Evolutionary conservation across 371 early-diverging fungal genomes (phyloP), one percentile per base, ranked within the genome.

Genomic region (Edhazardia aedis): DNA sequence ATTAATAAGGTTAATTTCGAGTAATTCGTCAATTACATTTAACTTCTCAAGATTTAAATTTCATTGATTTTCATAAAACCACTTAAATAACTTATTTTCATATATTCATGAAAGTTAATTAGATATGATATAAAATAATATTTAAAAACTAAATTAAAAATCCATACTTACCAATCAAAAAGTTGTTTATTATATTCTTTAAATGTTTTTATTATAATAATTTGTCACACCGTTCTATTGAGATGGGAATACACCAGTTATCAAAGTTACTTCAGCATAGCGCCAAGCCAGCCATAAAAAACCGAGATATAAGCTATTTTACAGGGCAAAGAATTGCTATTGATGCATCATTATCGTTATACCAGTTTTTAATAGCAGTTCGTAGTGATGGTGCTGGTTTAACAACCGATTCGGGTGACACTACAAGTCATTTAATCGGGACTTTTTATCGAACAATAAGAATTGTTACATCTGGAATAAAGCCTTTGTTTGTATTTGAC

Each of bases 321-420:
- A 82, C 87, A 69, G 87, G 90, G 0, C 82, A 90, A 54, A 94
- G 86, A 67, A 82, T 98, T 6, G 95, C 92, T 21, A 86, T 91
- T 55, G 96, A 96, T 69, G 94, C 88, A 9, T 88, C 86, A 42
- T 91, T 88, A 83, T 81, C 81, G 53, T 82, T 95, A 44, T 98
- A 98, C 70, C 99, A 98, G 77, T 94, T 94, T 73, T 80, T 98
- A 71, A 85, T 98, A 58, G 95, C 96, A 3, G 91, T 98, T 27
- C 76, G 96, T 43, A 73, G 76, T 25, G 90, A 90, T 55, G 95
- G 94, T 1, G 78, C 80, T 63, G 75, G 81, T 50, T 76, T 96
- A 36, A 81, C 80, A 16, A 84, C 84, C 52, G 82, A 78, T 56
- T 76, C 75, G 7, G 96, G 94, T 33, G 82, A 85, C 57, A 86